Evolutionary conservation across 1,284 basidiomycete genomes (phyloP).

Genomic region (Entoloma clypeatum): DNA sequence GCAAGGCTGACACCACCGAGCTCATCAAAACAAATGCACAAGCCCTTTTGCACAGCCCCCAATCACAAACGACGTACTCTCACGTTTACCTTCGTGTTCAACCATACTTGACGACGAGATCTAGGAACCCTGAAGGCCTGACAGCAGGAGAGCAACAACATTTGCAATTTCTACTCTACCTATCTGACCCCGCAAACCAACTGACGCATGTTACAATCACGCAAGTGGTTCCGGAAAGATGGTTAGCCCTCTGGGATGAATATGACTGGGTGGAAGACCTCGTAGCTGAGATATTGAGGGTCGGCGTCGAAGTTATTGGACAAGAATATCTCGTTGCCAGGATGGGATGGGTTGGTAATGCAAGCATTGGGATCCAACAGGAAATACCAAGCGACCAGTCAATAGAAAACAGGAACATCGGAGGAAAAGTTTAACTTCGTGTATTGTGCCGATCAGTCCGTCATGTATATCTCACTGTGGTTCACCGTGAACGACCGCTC

Average conservation of each 20-base stretch:
- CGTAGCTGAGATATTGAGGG: constrained; percentile 78
- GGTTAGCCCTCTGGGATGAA: constrained; percentile 86
- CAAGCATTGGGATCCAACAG: constrained; percentile 18
- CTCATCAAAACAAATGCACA: constrained; percentile 60
- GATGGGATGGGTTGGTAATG: constrained; percentile 66
- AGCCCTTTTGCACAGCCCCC: constrained; percentile 36
- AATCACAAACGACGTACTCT: constrained; percentile 82
- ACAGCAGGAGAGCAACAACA: constrained; percentile 41
- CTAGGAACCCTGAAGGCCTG: constrained; percentile 38
- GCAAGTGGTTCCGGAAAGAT: constrained; percentile 75
- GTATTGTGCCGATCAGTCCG: constrained; percentile 16
- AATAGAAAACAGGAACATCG: constrained; percentile 17
- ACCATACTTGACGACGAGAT: constrained; percentile 73
- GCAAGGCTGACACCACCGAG: constrained; percentile 75
- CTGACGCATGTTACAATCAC: constrained; percentile 74
- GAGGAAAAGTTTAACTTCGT: constrained; percentile 31
- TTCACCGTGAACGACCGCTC: too few relatives aligned
- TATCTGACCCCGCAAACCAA: constrained; percentile 79
- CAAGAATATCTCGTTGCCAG: constrained; percentile 82
- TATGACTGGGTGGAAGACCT: constrained; percentile 96
- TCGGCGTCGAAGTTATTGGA: constrained; percentile 81
- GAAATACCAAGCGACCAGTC: too few relatives aligned
- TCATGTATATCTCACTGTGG: too few relatives aligned
- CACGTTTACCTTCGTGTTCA: constrained; percentile 94
- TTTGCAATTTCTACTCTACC: constrained; percentile 82